Evolutionary conservation across 2,329 filamentous ascomycete genomes (phyloP).

Genomic region (Onygenales sp.): DNA sequence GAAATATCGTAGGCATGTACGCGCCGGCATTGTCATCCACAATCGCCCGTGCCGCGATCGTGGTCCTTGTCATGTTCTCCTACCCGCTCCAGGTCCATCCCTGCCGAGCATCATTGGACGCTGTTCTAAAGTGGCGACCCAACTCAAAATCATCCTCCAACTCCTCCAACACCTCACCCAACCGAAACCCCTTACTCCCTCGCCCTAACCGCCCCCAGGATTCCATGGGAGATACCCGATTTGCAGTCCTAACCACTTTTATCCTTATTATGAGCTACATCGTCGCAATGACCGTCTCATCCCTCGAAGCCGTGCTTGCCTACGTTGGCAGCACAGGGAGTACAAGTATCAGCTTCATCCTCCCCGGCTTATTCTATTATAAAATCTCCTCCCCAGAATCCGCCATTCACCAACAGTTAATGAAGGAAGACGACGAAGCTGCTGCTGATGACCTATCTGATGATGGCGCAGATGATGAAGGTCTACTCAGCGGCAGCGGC

Average conservation of each 20-base stretch:
- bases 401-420: slow-evolving; percentile 70
- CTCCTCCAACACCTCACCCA: slow-evolving; percentile 33
- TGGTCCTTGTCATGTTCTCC: slow-evolving; percentile 91
- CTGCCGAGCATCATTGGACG: slow-evolving; percentile 88
- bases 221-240: slow-evolving; percentile 75
- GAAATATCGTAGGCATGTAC: slow-evolving; percentile 93
- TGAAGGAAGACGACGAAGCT: slow-evolving; percentile 80
- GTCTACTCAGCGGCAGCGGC: slow-evolving; percentile 28
- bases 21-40: slow-evolving; percentile 71
- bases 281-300: slow-evolving; percentile 82
- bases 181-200: slow-evolving; percentile 34
- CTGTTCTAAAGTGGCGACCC: slow-evolving; percentile 87
- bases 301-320: slow-evolving; percentile 80
- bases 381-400: slow-evolving; percentile 91
- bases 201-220: slow-evolving; percentile 16
- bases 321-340: slow-evolving; percentile 93
- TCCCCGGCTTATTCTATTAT: slow-evolving; percentile 95
- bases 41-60: slow-evolving; percentile 89
- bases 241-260: slow-evolving; percentile 76
- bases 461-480: slow-evolving; percentile 17
- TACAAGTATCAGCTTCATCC: slow-evolving; percentile 92
- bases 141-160: slow-evolving; percentile 21
- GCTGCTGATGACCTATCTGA: slow-evolving; percentile 31
- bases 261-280: slow-evolving; percentile 80
- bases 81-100: slow-evolving; percentile 94